phyloP scores from a whole-genome alignment of 306 rosid genomes.

The Lathyrus oleraceus region DNA sequence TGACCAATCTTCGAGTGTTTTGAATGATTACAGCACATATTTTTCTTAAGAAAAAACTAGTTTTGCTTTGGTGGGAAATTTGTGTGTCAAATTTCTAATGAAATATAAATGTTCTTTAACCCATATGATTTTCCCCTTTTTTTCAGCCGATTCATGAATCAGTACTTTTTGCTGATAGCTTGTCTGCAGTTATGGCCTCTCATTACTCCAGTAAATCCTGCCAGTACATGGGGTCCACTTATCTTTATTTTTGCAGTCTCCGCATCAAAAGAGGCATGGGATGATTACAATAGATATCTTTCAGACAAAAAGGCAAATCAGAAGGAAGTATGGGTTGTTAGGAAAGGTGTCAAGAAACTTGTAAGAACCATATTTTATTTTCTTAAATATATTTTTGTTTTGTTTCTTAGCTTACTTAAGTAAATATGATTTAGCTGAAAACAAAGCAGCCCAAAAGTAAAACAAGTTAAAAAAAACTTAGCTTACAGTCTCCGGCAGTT shows the following conservation, averaged over 20 bases:
- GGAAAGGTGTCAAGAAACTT: constrained; percentile 73
- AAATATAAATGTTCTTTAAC: constrained; percentile 32
- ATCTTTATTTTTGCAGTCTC: constrained; percentile 96
- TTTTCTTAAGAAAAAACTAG: neutral
- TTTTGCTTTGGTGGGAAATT: neutral
- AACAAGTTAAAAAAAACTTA: constrained; percentile 18
- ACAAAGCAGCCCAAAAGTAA: constrained; percentile 21
- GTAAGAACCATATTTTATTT: constrained; percentile 45
- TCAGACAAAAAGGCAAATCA: constrained; percentile 96
- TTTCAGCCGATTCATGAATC: constrained; percentile 99
- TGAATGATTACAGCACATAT: constrained; percentile 14
- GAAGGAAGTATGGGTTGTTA: constrained; percentile 95
- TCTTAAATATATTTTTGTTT: constrained; percentile 21
- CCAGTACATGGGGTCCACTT: constrained; percentile 99
- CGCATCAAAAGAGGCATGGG: constrained; percentile 99
- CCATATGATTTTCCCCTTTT: constrained; percentile 33
- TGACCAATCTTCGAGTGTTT: constrained; percentile 31
- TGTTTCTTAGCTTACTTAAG: neutral
- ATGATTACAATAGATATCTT: constrained; percentile 91
- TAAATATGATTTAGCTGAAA: constrained; percentile 3
- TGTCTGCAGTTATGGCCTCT: constrained; percentile 99
- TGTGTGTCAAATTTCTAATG: constrained; percentile 24
- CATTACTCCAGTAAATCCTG: constrained; percentile 98
- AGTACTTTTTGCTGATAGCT: constrained; percentile 95
- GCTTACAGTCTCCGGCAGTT: constrained; percentile 17